These are phyloP conservation scores for Trichoderma guizhouense DNA, from an alignment of 2,329 filamentous ascomycete genomes.

Conservation along the genomic window DNA sequence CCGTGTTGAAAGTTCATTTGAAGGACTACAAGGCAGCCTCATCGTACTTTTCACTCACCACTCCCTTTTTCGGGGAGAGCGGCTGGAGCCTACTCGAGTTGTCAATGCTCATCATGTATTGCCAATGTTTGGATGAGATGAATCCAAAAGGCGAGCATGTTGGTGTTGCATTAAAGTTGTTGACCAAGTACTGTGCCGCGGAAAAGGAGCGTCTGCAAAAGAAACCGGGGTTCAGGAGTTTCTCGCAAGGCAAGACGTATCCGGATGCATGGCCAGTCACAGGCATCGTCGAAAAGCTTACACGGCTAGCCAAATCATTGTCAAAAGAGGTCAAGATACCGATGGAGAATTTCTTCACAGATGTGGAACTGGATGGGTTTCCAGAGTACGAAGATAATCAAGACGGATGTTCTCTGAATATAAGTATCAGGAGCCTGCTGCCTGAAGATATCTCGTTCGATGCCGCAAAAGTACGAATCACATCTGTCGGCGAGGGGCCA, in stretches of 20 bases:
- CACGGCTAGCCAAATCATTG: slow-evolving; percentile 43
- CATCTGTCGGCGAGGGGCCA: slow-evolving; percentile 52
- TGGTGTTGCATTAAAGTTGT: slow-evolving; percentile 67
- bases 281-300: slow-evolving; percentile 47
- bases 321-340: slow-evolving; percentile 62
- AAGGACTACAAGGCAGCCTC: slow-evolving; percentile 72
- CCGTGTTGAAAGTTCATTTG: slow-evolving; percentile 74
- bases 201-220: slow-evolving; percentile 48
- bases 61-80: slow-evolving; percentile 72
- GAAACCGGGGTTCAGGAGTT: slow-evolving; percentile 26
- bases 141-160: slow-evolving; percentile 76
- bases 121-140: slow-evolving; percentile 74
- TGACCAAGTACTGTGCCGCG: slow-evolving; percentile 62
- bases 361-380: slow-evolving; percentile 63
- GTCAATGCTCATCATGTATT: slow-evolving; percentile 82
- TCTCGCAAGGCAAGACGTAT: slow-evolving; percentile 14
- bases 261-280: slow-evolving; percentile 40
- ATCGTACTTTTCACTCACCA: slow-evolving; percentile 72
- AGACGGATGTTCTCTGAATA: slow-evolving; percentile 70
- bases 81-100: slow-evolving; percentile 79
- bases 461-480: slow-evolving; percentile 60
- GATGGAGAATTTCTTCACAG: slow-evolving; percentile 69
- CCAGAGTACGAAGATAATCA: slow-evolving; percentile 66
- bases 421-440: slow-evolving; percentile 70
- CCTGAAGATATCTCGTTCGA: slow-evolving; percentile 67